phyloP scores from a whole-genome alignment of 2,329 filamentous ascomycete species.

The Curvularia eragrostidis region DNA sequence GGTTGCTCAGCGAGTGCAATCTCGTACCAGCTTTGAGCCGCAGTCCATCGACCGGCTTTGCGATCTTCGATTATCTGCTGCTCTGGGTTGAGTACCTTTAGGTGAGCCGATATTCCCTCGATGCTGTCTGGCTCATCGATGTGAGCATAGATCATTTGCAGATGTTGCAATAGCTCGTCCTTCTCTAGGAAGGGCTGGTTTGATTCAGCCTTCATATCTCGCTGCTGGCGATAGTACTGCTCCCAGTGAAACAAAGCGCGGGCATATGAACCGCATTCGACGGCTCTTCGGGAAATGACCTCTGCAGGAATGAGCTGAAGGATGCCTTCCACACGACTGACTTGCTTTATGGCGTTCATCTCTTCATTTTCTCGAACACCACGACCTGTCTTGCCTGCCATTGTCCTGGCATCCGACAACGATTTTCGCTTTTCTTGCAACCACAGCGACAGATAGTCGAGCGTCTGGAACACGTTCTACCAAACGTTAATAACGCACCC shows the following conservation, averaged over 20 bases:
- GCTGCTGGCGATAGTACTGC: constrained; percentile 75
- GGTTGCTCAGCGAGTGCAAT: constrained; percentile 83
- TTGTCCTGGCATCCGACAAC: constrained; percentile 49
- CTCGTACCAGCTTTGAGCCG: constrained; percentile 98
- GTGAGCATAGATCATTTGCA: constrained; percentile 94
- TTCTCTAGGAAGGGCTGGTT: constrained; percentile 60
- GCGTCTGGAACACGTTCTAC: constrained; percentile 83
- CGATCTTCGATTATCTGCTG: constrained; percentile 92
- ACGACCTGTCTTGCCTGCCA: constrained; percentile 54
- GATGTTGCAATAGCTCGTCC: constrained; percentile 72
- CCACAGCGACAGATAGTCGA: constrained; percentile 94
- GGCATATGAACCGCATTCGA: constrained; percentile 94
- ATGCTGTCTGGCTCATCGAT: constrained; percentile 98
- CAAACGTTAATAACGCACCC: constrained; percentile 28
- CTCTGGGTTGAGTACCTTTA: constrained; percentile 86
- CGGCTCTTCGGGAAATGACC: constrained; percentile 78
- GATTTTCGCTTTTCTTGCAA: constrained; percentile 75
- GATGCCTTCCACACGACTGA: constrained; percentile 73
- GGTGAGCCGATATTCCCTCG: constrained; percentile 88
- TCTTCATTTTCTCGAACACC: constrained; percentile 58
- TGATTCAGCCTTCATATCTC: constrained; percentile 52
- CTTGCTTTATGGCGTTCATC: constrained; percentile 60
- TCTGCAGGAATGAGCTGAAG: constrained; percentile 73
- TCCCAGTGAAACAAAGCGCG: constrained; percentile 94
- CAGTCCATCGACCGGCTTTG: constrained; percentile 91